These are phyloP conservation scores for Pyrrhoderma noxium DNA, from an alignment of 1,284 basidiomycete genomes.

Conservation along the genomic window DNA sequence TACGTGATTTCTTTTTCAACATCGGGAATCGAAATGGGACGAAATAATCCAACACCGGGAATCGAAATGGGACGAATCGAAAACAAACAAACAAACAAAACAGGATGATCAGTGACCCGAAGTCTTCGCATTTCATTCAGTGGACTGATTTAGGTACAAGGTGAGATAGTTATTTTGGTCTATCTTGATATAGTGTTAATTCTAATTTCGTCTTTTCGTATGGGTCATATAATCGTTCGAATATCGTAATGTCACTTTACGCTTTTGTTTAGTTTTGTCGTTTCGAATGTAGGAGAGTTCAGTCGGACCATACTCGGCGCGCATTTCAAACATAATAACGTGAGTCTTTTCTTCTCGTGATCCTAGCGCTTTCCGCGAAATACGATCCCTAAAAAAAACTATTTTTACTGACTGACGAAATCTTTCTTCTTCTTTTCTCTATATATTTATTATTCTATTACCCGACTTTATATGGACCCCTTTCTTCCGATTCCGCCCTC, in stretches of 20 bases:
- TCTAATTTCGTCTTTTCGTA: neutral
- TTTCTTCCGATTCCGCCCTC: constrained; percentile 6
- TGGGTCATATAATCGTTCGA: neutral
- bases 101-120: constrained; percentile 77
- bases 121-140: constrained; percentile 66
- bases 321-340: constrained; percentile 81
- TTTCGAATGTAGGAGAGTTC: constrained; percentile 77
- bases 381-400: too few species aligned
- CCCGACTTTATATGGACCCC: too few species aligned
- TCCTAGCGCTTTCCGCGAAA: too few species aligned
- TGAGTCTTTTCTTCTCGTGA: constrained; percentile 30
- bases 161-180: constrained; percentile 29
- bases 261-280: constrained; percentile 53
- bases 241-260: neutral
- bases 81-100: neutral
- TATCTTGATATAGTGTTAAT: constrained; percentile 6
- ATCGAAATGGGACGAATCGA: neutral
- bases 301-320: constrained; percentile 72
- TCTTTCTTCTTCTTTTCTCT: too few species aligned
- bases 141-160: constrained; percentile 75
- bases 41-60: neutral
- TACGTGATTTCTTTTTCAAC: too few species aligned
- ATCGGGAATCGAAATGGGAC: too few species aligned
- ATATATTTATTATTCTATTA: too few species aligned
- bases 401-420: too few species aligned